Evolutionary conservation across 257 asterid species (phyloP).

Genomic region (Cruciata laevipes): DNA sequence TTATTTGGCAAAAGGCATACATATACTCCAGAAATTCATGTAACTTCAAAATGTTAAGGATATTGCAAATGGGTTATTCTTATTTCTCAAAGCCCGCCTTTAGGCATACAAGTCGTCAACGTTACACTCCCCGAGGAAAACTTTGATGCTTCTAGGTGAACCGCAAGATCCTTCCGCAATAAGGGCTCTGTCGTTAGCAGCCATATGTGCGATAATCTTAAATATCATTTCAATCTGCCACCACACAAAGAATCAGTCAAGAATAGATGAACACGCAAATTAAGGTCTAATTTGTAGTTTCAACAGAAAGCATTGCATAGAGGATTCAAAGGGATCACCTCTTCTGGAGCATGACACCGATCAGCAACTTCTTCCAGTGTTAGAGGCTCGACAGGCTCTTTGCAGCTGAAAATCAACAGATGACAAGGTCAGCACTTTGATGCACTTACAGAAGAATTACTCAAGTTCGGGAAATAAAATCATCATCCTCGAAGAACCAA

Average conservation of each 20-base stretch:
- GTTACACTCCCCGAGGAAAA: conserved; percentile 87
- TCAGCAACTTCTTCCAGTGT: conserved; percentile 86
- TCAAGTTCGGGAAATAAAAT: neutral
- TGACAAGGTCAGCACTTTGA: neutral
- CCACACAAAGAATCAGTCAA: neutral
- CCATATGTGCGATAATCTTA: conserved; percentile 89
- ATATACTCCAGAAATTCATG: neutral
- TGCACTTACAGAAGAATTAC: neutral
- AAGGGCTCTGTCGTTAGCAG: conserved; percentile 97
- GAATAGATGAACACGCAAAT: conserved; percentile 4
- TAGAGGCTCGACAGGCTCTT: conserved; percentile 86
- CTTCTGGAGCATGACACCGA: conserved; percentile 69
- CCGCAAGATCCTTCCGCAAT: conserved; percentile 97
- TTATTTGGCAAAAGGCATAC: neutral
- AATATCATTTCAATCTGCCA: conserved; percentile 96
- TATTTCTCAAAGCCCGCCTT: conserved; percentile 7
- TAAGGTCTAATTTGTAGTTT: neutral
- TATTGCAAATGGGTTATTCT: neutral
- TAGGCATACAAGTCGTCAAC: conserved; percentile 70
- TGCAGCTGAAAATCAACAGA: conserved; percentile 49
- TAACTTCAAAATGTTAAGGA: neutral
- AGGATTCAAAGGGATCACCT: conserved; percentile 33
- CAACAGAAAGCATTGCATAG: neutral
- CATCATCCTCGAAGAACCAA: neutral
- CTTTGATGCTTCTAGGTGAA: conserved; percentile 85